Evolutionary conservation across 202 grass and related monocot genomes (phyloP), one percentile per base, ranked within the genome.

Genomic region (Musa balbisiana): DNA sequence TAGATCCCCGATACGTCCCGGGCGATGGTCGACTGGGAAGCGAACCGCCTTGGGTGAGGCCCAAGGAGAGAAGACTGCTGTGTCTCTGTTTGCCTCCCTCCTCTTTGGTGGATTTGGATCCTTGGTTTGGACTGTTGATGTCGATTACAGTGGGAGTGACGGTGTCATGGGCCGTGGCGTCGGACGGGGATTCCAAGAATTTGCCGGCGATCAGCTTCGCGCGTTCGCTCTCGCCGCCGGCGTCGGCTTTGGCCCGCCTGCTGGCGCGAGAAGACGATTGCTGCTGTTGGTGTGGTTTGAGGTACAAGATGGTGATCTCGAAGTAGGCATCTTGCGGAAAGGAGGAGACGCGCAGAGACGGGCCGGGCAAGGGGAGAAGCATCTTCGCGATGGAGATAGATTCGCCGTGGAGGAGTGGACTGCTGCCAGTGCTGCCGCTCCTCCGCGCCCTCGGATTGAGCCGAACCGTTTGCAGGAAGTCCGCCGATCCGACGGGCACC

Each of bases 261-360:
- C 77, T 83, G 11, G 81, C 62, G 72, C 85, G 70, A 2, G 87
- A 85, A 70, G 80, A 60, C 8, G 82, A 92, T 80, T 85, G 89
- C 67, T 84, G 79, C 3, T 86, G 88, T 10, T 68, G 64, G 10
- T 10, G 14, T 13, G 67, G 56, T 51, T 85, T 81, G 0, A 99
- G 82, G 72, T 92, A 92, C 33, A 99, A 85, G 87, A 92, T 84
- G 51, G 89, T 92, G 82, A 99, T 78, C 91, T 99, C 95, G 53
- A 95, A 87, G 74, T 99, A 99, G 5, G 85, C 85, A 51, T 99
- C 95, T 80, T 95, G 87, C n/a, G 91, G 89, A 76, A 99, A 99
- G 10, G 95, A 89, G 59, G 87, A 15, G 19, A 87, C 83, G 55
- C 75, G 64, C 53, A 99, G 85, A 11, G 85, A 76, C 25, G 95